Percentiles rank a stretch among this genome's conserved stretches.
Conservation (phyloP, 2,329 filamentous ascomycete genomes). For the Ophiocordyceps sinensis region DNA sequence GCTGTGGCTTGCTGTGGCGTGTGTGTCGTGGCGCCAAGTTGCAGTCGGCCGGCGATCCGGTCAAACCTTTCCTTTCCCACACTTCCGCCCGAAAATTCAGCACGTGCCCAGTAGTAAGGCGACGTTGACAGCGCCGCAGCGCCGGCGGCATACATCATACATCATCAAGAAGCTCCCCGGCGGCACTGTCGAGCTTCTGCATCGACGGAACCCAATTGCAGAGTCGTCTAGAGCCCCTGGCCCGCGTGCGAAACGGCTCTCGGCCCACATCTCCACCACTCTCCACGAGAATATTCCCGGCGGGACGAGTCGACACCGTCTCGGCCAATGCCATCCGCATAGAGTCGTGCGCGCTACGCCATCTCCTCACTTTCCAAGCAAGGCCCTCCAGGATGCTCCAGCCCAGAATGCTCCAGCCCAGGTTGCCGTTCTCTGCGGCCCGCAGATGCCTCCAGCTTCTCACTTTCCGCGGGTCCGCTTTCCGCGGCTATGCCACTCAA, state of each 20-base stretch:
- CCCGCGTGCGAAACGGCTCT: too few relatives aligned
- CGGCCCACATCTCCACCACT: too few relatives aligned
- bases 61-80: conserved; percentile 12
- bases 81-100: conserved; percentile 12
- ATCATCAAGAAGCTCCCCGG: too few relatives aligned
- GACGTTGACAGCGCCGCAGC: neutral
- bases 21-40: neutral
- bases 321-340: neutral
- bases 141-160: too few relatives aligned
- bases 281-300: too few relatives aligned
- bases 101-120: neutral
- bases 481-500: conserved; percentile 17
- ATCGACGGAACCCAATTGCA: too few relatives aligned
- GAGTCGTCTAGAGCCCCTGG: too few relatives aligned
- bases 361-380: neutral
- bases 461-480: conserved; percentile 10
- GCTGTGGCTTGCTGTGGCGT: conserved; percentile 6
- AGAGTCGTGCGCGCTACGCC: neutral
- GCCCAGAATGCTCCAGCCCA: conserved; percentile 18
- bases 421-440: conserved; percentile 14
- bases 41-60: conserved; percentile 6
- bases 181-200: too few relatives aligned
- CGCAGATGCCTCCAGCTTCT: conserved; percentile 15
- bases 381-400: conserved; percentile 14
- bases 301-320: neutral